phyloP scores from a whole-genome alignment of 169 alveolate genomes.

The Babesia bovis region DNA sequence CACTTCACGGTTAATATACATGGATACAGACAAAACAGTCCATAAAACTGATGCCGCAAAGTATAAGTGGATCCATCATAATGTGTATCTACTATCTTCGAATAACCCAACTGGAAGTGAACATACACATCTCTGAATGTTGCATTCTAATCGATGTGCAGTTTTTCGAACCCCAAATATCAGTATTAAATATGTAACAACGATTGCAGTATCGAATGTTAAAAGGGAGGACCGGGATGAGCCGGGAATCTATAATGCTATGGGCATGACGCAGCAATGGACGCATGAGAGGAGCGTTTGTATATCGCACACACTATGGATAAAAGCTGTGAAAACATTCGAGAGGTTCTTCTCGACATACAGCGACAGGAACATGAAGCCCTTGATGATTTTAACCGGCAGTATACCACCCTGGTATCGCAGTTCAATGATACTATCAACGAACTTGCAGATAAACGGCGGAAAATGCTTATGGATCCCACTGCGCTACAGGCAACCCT shows the following conservation, averaged over 20 bases:
- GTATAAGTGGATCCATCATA: too few species aligned
- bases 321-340: neutral
- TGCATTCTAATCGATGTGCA: too few species aligned
- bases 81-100: too few species aligned
- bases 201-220: too few species aligned
- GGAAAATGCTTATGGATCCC: slow-evolving; percentile 10
- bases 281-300: neutral
- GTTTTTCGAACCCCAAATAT: too few species aligned
- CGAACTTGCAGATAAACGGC: slow-evolving; percentile 16
- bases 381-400: neutral
- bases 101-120: too few species aligned
- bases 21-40: too few species aligned
- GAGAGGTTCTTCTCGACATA: slow-evolving; percentile 6
- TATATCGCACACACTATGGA: slow-evolving; percentile 13
- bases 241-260: neutral
- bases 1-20: too few species aligned
- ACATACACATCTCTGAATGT: too few species aligned
- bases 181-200: too few species aligned
- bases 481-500: neutral
- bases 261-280: slow-evolving; percentile 2
- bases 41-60: too few species aligned
- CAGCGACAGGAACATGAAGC: slow-evolving; percentile 20
- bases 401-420: neutral
- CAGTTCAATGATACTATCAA: neutral
- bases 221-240: slow-evolving; percentile 2